Percentiles rank a stretch among this genome's conserved stretches.
Evolutionary conservation across 2,329 filamentous ascomycete genomes (phyloP).

Genomic region (Colletotrichum phormii): DNA sequence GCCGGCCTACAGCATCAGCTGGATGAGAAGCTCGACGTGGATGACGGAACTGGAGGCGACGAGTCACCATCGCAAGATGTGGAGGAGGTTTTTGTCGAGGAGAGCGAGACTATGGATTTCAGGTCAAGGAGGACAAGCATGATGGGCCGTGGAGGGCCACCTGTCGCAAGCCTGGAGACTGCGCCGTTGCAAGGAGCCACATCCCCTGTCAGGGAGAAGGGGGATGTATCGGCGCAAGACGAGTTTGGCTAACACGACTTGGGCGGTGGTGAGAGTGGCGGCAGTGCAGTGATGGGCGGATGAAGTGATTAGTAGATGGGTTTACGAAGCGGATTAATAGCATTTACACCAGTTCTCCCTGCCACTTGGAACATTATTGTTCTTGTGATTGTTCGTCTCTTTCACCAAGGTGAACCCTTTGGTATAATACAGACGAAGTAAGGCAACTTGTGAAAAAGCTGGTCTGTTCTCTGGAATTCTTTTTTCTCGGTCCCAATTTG

Average conservation of each 20-base stretch:
- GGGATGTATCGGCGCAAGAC: slow-evolving; percentile 33
- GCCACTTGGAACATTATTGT: not conserved
- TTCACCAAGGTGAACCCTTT: not conserved
- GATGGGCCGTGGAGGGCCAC: slow-evolving; percentile 56
- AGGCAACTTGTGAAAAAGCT: not conserved
- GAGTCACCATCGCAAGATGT: slow-evolving; percentile 46
- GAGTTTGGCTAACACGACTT: slow-evolving; percentile 36
- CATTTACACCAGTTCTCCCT: slow-evolving; percentile 14
- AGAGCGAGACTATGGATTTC: slow-evolving; percentile 67
- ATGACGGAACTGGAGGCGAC: slow-evolving; percentile 39
- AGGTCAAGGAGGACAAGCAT: slow-evolving; percentile 67
- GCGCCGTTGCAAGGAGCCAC: slow-evolving; percentile 54
- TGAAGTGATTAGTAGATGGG: slow-evolving; percentile 16
- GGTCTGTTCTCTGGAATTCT: not conserved
- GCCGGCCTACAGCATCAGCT: slow-evolving; percentile 62
- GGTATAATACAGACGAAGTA: not conserved
- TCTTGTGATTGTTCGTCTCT: not conserved
- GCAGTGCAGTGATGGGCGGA: not conserved
- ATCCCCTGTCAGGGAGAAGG: slow-evolving; percentile 26
- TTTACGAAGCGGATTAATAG: slow-evolving; percentile 31
- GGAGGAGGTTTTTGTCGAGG: slow-evolving; percentile 57
- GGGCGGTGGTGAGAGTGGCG: not conserved
- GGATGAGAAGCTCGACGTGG: slow-evolving; percentile 57
- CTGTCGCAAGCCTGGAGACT: slow-evolving; percentile 58
- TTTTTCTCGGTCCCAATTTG: too few relatives aligned